Conservation (phyloP, 2,329 filamentous ascomycete species). For the Fusarium sp. region DNA sequence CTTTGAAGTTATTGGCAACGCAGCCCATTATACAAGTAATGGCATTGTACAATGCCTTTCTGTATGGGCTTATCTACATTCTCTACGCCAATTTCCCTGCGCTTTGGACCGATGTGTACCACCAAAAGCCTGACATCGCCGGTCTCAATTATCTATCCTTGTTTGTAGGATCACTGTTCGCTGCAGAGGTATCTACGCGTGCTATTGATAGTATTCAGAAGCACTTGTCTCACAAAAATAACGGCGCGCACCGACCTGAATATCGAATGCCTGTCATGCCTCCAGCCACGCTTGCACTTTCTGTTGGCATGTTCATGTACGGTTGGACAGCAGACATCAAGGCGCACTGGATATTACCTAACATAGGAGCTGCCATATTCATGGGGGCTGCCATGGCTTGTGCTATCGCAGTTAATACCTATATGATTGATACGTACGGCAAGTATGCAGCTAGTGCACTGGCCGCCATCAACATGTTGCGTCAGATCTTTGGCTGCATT, state of each 20-base stretch:
- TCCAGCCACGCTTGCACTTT: constrained; percentile 7
- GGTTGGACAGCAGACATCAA: constrained; percentile 16
- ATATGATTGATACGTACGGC: constrained; percentile 18
- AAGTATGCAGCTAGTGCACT: constrained; percentile 18
- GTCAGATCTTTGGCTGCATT: constrained; percentile 13
- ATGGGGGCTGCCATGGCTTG: neutral
- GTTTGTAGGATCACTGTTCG: neutral
- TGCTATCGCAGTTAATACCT: constrained; percentile 9
- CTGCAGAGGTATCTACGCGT: neutral
- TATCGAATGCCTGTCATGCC: neutral
- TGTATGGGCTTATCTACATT: neutral
- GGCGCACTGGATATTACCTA: constrained; percentile 20
- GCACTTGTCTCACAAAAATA: neutral
- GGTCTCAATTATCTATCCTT: neutral
- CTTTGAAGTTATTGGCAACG: neutral
- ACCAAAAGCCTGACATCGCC: neutral
- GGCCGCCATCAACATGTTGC: constrained; percentile 15
- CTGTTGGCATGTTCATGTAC: neutral
- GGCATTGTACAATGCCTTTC: neutral
- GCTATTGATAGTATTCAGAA: neutral
- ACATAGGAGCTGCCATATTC: constrained; percentile 5
- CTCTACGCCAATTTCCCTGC: neutral
- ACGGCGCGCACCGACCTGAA: neutral
- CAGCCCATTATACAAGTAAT: neutral
- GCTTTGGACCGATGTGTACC: neutral